phyloP scores from a whole-genome alignment of 148 eudicot species.

The Talinum fruticosum region DNA sequence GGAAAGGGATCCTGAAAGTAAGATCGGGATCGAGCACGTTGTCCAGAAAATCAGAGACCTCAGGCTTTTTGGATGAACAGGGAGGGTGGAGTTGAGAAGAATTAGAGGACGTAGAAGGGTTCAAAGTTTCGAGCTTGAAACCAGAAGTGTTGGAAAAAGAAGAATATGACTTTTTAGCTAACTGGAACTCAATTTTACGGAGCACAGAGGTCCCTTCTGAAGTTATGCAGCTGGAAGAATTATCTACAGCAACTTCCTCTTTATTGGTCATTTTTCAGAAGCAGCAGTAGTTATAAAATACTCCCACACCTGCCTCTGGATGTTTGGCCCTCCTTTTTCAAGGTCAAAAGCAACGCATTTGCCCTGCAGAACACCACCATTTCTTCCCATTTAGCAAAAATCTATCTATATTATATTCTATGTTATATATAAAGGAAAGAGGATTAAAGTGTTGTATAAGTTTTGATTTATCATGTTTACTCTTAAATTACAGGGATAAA shows the following conservation, averaged over 20 bases:
- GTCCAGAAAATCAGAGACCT: slow-evolving; percentile 40
- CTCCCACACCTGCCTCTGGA: background rate
- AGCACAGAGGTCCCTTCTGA: background rate
- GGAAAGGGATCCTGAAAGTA: slow-evolving; percentile 43
- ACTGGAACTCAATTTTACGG: slow-evolving; percentile 51
- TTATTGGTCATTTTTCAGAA: background rate
- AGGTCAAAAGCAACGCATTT: background rate
- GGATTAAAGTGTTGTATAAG: no score
- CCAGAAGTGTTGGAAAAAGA: slow-evolving; percentile 31
- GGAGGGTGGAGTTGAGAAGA: background rate
- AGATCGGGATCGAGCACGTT: slow-evolving; percentile 51
- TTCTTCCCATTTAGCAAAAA: background rate
- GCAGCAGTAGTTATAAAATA: background rate
- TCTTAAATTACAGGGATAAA: no score
- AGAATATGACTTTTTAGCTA: slow-evolving; percentile 38
- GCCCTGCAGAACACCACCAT: background rate
- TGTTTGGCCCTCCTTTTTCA: background rate
- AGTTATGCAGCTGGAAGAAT: background rate
- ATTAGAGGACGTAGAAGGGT: slow-evolving; percentile 32
- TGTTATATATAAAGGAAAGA: no score
- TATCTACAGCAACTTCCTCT: slow-evolving; percentile 6
- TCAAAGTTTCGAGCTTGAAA: slow-evolving; percentile 58
- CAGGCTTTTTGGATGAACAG: slow-evolving; percentile 20
- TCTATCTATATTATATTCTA: no score
- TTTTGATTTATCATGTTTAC: no score